A percentile compares a stretch with the other conserved stretches of the same genome.
phyloP scores from a whole-genome alignment of 768 basidiomycete species.

The Hebeloma cylindrosporum region DNA sequence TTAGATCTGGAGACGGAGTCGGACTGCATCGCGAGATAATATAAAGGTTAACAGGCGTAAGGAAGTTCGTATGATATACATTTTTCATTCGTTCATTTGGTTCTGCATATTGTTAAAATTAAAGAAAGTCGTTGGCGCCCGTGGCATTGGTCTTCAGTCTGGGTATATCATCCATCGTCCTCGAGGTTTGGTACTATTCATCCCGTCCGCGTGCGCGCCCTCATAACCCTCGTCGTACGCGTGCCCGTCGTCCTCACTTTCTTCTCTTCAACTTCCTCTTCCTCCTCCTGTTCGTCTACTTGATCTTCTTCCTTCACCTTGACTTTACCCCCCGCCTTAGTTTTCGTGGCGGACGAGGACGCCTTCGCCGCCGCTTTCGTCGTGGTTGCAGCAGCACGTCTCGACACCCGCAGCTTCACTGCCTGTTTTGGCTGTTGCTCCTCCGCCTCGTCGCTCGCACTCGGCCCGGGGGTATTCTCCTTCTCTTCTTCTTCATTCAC shows the following conservation, averaged over 20 bases:
- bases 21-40: too few relatives aligned
- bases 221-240: conserved; percentile 29
- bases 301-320: conserved; percentile 26
- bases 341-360: conserved; percentile 6
- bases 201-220: conserved; percentile 35
- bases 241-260: conserved; percentile 18
- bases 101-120: too few relatives aligned
- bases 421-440: conserved; percentile 24
- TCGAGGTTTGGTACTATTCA: too few relatives aligned
- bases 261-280: conserved; percentile 26
- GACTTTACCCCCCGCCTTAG: conserved; percentile 10
- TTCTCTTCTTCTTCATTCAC: conserved; percentile 34
- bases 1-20: too few relatives aligned
- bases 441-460: conserved; percentile 26
- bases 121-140: too few relatives aligned
- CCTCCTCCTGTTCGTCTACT: conserved; percentile 21
- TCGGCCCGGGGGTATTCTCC: conserved; percentile 37
- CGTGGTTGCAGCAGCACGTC: conserved; percentile 28
- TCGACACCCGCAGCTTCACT: conserved; percentile 36
- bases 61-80: too few relatives aligned
- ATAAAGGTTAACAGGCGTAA: too few relatives aligned
- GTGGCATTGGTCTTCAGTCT: too few relatives aligned
- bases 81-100: too few relatives aligned
- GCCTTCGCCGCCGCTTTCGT: conserved; percentile 15
- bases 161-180: too few relatives aligned